These are phyloP conservation scores for Gaeumannomyces sp. DNA, from an alignment of 2,329 filamentous ascomycete genomes.

Conservation along the genomic window DNA sequence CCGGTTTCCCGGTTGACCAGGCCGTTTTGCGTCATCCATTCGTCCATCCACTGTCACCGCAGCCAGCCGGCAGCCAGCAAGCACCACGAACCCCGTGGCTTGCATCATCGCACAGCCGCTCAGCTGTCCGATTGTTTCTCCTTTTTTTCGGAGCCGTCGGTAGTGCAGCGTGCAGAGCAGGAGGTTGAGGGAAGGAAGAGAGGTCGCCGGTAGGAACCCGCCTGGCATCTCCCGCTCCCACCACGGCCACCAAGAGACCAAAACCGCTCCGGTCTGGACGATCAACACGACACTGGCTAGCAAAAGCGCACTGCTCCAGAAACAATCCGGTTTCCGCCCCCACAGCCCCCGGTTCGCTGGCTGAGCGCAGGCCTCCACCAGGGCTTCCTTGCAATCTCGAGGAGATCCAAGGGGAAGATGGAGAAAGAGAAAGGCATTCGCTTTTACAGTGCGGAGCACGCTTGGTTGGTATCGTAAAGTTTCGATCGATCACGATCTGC, in stretches of 20 bases:
- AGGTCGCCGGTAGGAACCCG: not conserved
- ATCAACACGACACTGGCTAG: not conserved
- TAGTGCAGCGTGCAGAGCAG: too few species aligned
- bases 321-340: not conserved
- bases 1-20: too few species aligned
- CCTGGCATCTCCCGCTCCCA: not conserved
- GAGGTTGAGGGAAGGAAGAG: not conserved
- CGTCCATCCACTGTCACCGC: too few species aligned
- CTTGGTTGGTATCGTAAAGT: not conserved
- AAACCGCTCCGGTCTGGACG: too few species aligned
- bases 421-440: too few species aligned
- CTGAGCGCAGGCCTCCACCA: not conserved
- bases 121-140: too few species aligned
- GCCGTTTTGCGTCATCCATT: too few species aligned
- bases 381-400: not conserved
- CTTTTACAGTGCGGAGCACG: too few species aligned
- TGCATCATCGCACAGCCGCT: too few species aligned
- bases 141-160: too few species aligned
- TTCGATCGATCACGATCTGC: not conserved
- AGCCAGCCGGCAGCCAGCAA: too few species aligned
- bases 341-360: not conserved
- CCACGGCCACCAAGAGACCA: not conserved
- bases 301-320: not conserved
- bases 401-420: not conserved
- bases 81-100: too few species aligned